Conservation (phyloP, 352 stramenopile species). For the Phytophthora cactorum region DNA sequence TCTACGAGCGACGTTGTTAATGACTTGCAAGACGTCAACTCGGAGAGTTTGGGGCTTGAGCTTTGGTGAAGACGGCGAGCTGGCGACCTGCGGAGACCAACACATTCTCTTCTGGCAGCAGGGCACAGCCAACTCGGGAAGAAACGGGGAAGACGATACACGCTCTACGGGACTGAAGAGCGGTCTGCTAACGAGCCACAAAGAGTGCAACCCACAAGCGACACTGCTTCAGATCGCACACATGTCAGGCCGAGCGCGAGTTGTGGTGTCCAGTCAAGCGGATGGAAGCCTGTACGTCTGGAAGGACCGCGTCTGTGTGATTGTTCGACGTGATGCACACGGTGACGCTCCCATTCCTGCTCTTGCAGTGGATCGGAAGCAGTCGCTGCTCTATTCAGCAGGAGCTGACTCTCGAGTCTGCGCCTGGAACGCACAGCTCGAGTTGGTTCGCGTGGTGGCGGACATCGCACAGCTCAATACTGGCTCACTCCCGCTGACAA, state of each 20-base stretch:
- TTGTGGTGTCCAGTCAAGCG: conserved; percentile 66
- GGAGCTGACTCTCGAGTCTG: conserved; percentile 67
- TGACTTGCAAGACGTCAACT: conserved; percentile 69
- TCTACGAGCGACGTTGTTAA: conserved; percentile 57
- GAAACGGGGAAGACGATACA: conserved; percentile 21
- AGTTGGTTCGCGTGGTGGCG: conserved; percentile 38
- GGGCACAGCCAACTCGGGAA: background rate
- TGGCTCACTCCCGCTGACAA: conserved; percentile 30
- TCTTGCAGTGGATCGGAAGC: conserved; percentile 54
- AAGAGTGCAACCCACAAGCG: conserved; percentile 41
- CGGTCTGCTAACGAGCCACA: conserved; percentile 61
- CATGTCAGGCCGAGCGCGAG: conserved; percentile 47
- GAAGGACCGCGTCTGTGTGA: conserved; percentile 70
- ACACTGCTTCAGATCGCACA: conserved; percentile 48
- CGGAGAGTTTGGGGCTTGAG: conserved; percentile 64
- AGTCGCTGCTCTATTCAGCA: conserved; percentile 62
- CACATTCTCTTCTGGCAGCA: conserved; percentile 77
- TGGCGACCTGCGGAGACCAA: conserved; percentile 66
- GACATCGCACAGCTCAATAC: conserved; percentile 50
- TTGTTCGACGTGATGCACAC: conserved; percentile 55
- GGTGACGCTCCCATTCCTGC: conserved; percentile 46
- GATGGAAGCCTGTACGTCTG: conserved; percentile 80
- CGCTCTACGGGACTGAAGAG: conserved; percentile 58
- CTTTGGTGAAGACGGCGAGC: conserved; percentile 60
- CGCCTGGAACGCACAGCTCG: conserved; percentile 63